Evolutionary conservation across 176 grass and related monocot species (phyloP).

Genomic region (Oryza brachyantha): DNA sequence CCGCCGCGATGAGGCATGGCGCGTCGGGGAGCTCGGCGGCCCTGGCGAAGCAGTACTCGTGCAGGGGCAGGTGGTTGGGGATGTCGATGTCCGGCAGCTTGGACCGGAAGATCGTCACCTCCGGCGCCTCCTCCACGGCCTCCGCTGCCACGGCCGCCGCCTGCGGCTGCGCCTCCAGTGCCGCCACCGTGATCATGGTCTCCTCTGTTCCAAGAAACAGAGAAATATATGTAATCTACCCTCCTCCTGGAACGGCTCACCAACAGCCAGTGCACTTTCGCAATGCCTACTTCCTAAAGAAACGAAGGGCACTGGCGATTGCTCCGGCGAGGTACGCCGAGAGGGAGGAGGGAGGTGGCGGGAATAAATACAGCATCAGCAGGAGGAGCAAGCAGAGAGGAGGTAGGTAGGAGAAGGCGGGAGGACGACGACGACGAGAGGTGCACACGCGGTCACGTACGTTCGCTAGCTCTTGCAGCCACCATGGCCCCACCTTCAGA

Average conservation of each 20-base stretch:
- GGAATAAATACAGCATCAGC: slow-evolving; percentile 21
- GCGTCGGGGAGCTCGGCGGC: slow-evolving; percentile 42
- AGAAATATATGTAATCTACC: not conserved
- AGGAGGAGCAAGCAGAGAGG: not conserved
- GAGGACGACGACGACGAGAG: slow-evolving; percentile 19
- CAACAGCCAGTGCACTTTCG: not conserved
- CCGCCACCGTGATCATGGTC: slow-evolving; percentile 44
- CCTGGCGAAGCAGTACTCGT: slow-evolving; percentile 77
- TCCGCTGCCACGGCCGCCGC: not conserved
- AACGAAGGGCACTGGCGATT: not conserved
- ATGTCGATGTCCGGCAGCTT: slow-evolving; percentile 85
- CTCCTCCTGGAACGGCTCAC: not conserved
- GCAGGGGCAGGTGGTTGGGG: slow-evolving; percentile 54
- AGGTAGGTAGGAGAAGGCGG: slow-evolving; percentile 14
- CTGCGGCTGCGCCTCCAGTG: slow-evolving; percentile 30
- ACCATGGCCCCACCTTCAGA: not conserved
- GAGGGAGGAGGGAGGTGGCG: not conserved
- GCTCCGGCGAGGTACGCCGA: not conserved
- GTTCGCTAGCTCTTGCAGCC: not conserved
- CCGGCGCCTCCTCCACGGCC: not conserved
- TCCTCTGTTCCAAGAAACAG: not conserved
- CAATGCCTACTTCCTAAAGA: not conserved
- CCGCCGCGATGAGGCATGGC: slow-evolving; percentile 68
- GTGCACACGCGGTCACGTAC: slow-evolving; percentile 22
- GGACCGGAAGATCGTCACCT: slow-evolving; percentile 59